Percentiles rank a stretch among this genome's conserved stretches.
phyloP scores from a whole-genome alignment of 2,329 filamentous ascomycete genomes.

The Lachnellula cervina region DNA sequence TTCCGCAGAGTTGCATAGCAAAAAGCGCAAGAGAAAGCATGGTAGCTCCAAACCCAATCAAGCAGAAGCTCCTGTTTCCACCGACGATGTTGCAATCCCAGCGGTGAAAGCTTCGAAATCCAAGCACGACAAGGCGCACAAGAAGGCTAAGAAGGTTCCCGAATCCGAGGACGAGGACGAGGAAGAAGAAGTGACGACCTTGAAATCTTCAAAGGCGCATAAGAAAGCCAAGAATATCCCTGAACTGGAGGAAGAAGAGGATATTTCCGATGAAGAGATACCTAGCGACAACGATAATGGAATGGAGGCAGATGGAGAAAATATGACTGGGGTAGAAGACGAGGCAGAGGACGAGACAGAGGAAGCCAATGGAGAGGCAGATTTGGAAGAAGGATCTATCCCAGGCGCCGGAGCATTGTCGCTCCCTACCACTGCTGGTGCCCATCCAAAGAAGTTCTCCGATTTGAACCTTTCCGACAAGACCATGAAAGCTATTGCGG shows the following conservation, averaged over 20 bases:
- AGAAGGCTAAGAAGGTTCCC: slow-evolving; percentile 36
- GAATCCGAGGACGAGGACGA: slow-evolving; percentile 24
- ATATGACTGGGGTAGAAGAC: slow-evolving; percentile 12
- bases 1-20: slow-evolving; percentile 25
- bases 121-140: slow-evolving; percentile 22
- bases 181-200: slow-evolving; percentile 14
- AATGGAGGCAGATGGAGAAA: slow-evolving; percentile 24
- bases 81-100: slow-evolving; percentile 6
- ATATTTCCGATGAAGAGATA: slow-evolving; percentile 25
- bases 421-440: slow-evolving; percentile 16
- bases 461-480: slow-evolving; percentile 81
- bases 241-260: slow-evolving; percentile 26
- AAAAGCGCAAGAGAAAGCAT: slow-evolving; percentile 34
- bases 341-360: slow-evolving; percentile 16
- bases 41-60: slow-evolving; percentile 20
- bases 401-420: slow-evolving; percentile 19
- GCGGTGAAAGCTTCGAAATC: slow-evolving; percentile 19
- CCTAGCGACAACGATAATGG: slow-evolving; percentile 29
- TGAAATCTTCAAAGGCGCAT: slow-evolving; percentile 17
- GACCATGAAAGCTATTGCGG: slow-evolving; percentile 77
- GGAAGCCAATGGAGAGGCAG: slow-evolving; percentile 11
- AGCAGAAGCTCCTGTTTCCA: slow-evolving; percentile 6
- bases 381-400: slow-evolving; percentile 17
- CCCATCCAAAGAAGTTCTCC: slow-evolving; percentile 23
- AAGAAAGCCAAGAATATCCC: slow-evolving; percentile 37